Conservation (phyloP, 2,329 filamentous ascomycete genomes). For the Cryphonectria naterciae region DNA sequence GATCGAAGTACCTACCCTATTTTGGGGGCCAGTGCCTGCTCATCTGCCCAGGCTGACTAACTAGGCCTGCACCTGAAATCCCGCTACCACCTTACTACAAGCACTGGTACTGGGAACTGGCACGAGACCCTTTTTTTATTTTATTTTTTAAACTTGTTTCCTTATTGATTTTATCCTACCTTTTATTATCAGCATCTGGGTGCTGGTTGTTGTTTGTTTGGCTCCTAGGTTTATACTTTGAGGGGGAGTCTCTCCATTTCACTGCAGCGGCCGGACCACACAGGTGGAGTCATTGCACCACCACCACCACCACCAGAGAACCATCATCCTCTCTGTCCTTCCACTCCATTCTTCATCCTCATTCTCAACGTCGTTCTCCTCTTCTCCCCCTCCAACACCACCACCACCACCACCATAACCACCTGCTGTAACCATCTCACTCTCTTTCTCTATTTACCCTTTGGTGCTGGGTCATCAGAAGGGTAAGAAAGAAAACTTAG, state of each 20-base stretch:
- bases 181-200: not conserved
- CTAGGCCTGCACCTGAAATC: not conserved
- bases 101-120: not conserved
- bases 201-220: not conserved
- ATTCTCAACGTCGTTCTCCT: not conserved
- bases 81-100: not conserved
- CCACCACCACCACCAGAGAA: not conserved
- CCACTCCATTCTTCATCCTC: not conserved
- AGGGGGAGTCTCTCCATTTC: not conserved
- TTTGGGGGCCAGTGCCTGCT: not conserved
- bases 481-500: conserved; percentile 2
- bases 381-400: not conserved
- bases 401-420: not conserved
- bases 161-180: not conserved
- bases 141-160: not conserved
- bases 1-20: not conserved
- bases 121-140: not conserved
- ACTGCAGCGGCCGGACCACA: not conserved
- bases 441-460: not conserved
- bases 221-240: not conserved
- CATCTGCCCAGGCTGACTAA: not conserved
- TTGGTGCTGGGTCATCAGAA: conserved; percentile 25
- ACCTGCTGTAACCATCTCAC: not conserved
- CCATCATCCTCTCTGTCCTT: not conserved
- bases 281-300: not conserved